These are phyloP conservation scores for Nidularia pulvinata DNA, from an alignment of 768 basidiomycete genomes.

Conservation along the genomic window DNA sequence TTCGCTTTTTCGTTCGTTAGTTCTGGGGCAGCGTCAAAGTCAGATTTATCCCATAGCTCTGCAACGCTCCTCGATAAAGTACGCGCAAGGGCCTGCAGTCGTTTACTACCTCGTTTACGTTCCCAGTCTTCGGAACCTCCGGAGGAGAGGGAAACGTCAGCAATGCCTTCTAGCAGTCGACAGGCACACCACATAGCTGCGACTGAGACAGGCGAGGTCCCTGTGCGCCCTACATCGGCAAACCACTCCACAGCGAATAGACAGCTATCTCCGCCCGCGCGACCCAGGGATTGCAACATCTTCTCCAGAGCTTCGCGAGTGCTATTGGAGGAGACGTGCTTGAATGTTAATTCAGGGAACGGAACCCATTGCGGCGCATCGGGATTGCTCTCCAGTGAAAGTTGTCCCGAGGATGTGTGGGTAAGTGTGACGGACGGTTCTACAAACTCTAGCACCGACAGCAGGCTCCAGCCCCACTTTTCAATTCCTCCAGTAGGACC, in stretches of 20 bases:
- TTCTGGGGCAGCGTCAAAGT: slow-evolving; percentile 20
- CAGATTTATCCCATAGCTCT: slow-evolving; percentile 67
- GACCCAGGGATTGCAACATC: slow-evolving; percentile 78
- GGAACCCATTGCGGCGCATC: slow-evolving; percentile 25
- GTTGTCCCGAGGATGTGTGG: slow-evolving; percentile 45
- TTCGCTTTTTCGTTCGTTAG: slow-evolving; percentile 7
- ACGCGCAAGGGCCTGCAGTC: slow-evolving; percentile 64
- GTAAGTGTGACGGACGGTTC: slow-evolving; percentile 50
- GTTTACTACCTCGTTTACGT: slow-evolving; percentile 35
- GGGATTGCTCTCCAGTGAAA: slow-evolving; percentile 55
- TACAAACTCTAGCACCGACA: slow-evolving; percentile 78
- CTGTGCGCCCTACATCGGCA: slow-evolving; percentile 46
- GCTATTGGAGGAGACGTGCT: slow-evolving; percentile 48
- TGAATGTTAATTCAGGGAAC: slow-evolving; percentile 65
- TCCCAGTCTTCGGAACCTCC: slow-evolving; percentile 19
- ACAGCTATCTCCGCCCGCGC: slow-evolving; percentile 64
- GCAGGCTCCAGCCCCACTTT: slow-evolving; percentile 88
- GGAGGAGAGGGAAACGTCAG: slow-evolving; percentile 40
- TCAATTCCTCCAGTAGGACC: slow-evolving; percentile 86
- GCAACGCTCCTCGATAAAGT: slow-evolving; percentile 62
- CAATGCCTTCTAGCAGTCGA: slow-evolving; percentile 73
- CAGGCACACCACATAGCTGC: slow-evolving; percentile 87
- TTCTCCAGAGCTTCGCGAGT: slow-evolving; percentile 55
- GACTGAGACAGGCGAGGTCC: slow-evolving; percentile 44
- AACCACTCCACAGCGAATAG: slow-evolving; percentile 89